Evolutionary conservation across 345 rosid species (phyloP), one percentile per base, ranked within the genome.

Genomic region (Mangifera indica): DNA sequence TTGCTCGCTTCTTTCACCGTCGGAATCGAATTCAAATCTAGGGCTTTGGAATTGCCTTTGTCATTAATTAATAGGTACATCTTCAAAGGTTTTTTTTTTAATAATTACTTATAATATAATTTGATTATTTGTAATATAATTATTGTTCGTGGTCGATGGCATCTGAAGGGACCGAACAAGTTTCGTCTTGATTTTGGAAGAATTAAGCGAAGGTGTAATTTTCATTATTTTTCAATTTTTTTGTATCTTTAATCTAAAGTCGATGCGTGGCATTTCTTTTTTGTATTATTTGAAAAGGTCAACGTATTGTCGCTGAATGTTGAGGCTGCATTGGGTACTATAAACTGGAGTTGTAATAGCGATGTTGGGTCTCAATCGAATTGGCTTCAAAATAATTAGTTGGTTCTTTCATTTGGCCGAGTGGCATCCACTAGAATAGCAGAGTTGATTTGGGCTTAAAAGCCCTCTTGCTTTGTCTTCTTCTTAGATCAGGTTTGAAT

Each of bases 341-440:
- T 70, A 76, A 79, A 67, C 78, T 82, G 86, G 85, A 78, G 84
- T 44, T 78, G 46, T 6, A 37, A 37, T 71, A 83, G 87, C 75
- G 46, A 94, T 92, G 99, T 76, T 79, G 82, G 68, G 77, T 62
- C 82, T 68, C 62, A 72, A 64, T 72, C 74, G 76, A 65, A 74
- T 72, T 70, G 81, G 82, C 56, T 80, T 76, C 76, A 76, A 78
- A 71, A 74, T 84, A 69, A 79, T 79, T 67, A 81, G 68, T 54
- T 83, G 84, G 82, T 76, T 75, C 83, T 78, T 79, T 81, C 98
- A 89, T 81, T 80, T 90, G 77, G 92, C 95, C 72, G 92, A 94
- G 79, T 94, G 98, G 98, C 98, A 92, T 81, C 98, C 96, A 60
- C 55, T 92, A 88, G 87, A 94, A 83, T 84, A 83, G 82, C 75